Conservation (phyloP, 1,284 basidiomycete genomes). For the Somion occarium region DNA sequence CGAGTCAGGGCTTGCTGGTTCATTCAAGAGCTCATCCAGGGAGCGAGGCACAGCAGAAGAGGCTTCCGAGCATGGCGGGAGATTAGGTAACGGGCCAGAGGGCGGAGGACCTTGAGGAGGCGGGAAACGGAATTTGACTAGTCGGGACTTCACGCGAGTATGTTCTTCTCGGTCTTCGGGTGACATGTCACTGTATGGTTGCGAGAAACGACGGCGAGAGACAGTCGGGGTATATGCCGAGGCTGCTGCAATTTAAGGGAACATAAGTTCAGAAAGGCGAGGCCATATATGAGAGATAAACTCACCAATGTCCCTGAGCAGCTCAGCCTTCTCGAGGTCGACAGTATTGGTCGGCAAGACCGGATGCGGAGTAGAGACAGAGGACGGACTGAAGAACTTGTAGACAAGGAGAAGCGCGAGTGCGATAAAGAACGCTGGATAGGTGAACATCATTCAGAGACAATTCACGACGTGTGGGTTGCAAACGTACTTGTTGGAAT, state of each 20-base stretch:
- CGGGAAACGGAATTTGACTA: constrained; percentile 9
- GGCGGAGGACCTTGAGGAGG: neutral
- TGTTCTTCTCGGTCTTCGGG: constrained; percentile 3
- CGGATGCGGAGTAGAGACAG: neutral
- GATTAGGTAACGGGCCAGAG: neutral
- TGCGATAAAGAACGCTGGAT: too few relatives aligned
- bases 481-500: neutral
- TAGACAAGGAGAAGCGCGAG: too few relatives aligned
- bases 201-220: neutral
- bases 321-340: neutral
- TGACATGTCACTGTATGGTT: neutral
- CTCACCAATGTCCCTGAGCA: neutral
- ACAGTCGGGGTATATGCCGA: neutral
- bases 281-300: too few relatives aligned
- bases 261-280: neutral
- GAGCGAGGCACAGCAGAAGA: neutral
- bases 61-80: neutral
- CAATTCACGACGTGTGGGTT: neutral
- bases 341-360: neutral
- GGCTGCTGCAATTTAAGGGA: neutral
- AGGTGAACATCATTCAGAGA: neutral
- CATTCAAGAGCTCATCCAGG: constrained; percentile 49
- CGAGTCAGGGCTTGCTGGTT: constrained; percentile 78
- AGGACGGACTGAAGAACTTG: neutral
- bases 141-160: constrained; percentile 3